Evolutionary conservation across 2,329 filamentous ascomycete species (phyloP).

Genomic region (Sporothrix pseudoabietina): DNA sequence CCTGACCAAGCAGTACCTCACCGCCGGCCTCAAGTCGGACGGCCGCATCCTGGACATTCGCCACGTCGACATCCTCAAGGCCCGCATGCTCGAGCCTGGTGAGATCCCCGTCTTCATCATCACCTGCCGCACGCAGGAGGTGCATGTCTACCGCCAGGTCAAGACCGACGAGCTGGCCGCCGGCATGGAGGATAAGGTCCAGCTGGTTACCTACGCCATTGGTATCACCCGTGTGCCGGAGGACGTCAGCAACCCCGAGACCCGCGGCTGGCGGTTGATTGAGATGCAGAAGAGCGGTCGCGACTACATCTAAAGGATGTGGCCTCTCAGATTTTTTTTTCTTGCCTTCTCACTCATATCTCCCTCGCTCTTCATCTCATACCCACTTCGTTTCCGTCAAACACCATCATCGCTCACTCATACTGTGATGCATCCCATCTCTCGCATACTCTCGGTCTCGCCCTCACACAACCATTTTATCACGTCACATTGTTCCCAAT

Average conservation of each 20-base stretch:
- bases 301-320: constrained; percentile 65
- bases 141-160: constrained; percentile 92
- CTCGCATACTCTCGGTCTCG: not conserved
- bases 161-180: constrained; percentile 89
- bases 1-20: constrained; percentile 94
- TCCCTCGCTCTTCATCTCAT: constrained; percentile 10
- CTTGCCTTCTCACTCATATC: not conserved
- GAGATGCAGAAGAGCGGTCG: constrained; percentile 98
- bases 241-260: constrained; percentile 96
- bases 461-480: not conserved
- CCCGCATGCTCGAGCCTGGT: constrained; percentile 78
- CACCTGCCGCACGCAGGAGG: constrained; percentile 93
- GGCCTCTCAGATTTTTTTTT: not conserved
- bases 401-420: not conserved
- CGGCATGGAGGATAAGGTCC: constrained; percentile 98
- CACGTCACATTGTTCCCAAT: not conserved
- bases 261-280: constrained; percentile 93
- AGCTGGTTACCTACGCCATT: constrained; percentile 97
- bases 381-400: not conserved
- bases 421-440: not conserved
- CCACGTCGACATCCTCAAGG: constrained; percentile 83
- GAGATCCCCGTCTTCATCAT: constrained; percentile 96
- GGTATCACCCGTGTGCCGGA: constrained; percentile 92
- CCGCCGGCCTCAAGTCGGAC: constrained; percentile 89
- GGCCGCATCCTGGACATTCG: constrained; percentile 94